These are phyloP conservation scores for Scytalidium lignicola DNA, from an alignment of 2,329 filamentous ascomycete species.

Conservation along the genomic window DNA sequence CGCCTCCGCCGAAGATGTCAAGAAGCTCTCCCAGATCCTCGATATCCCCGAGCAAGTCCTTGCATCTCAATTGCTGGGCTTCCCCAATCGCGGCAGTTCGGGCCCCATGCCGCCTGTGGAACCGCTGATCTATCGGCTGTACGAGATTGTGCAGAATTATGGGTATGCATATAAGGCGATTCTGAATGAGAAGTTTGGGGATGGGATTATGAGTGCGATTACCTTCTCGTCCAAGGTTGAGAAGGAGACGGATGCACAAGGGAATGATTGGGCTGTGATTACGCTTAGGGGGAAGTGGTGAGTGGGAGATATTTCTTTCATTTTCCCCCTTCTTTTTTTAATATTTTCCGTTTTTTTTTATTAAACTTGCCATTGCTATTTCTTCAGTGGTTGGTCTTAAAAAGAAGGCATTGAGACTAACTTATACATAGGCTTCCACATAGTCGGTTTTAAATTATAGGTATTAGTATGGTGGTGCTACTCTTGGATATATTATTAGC, in stretches of 20 bases:
- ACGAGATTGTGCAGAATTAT: constrained; percentile 95
- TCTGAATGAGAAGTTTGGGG: constrained; percentile 89
- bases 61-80: constrained; percentile 59
- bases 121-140: constrained; percentile 83
- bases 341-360: no score
- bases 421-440: no score
- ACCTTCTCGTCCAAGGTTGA: constrained; percentile 86
- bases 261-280: constrained; percentile 79
- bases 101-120: constrained; percentile 82
- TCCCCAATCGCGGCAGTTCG: constrained; percentile 74
- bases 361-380: no score
- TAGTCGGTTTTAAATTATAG: no score
- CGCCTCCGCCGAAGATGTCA: constrained; percentile 63
- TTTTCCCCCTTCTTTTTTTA: no score
- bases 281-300: constrained; percentile 78
- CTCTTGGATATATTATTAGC: no score
- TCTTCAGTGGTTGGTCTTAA: no score
- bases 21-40: constrained; percentile 62
- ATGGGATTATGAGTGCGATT: constrained; percentile 97
- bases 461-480: no score
- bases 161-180: constrained; percentile 95
- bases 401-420: no score
- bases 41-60: constrained; percentile 53
- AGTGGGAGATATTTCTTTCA: no score
- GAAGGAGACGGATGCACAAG: constrained; percentile 84